Conservation (phyloP, 2,329 filamentous ascomycete species). For the Drechslerella dactyloides region DNA sequence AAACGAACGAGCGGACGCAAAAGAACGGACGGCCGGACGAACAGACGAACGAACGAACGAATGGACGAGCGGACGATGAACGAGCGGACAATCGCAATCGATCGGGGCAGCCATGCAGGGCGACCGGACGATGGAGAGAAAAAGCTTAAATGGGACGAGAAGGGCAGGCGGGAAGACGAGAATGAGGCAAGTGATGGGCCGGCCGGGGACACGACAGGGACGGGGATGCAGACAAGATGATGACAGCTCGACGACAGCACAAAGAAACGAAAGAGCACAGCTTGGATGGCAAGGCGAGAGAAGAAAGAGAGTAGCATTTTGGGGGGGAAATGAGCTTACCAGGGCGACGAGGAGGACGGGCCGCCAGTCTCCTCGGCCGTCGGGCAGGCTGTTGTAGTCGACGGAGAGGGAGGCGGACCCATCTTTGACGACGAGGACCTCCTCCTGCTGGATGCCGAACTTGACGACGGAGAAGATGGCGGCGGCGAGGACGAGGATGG, state of each 20-base stretch:
- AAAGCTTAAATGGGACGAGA: neutral
- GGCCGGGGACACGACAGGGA: constrained; percentile 1
- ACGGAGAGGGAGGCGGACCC: constrained; percentile 27
- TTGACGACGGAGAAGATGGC: constrained; percentile 46
- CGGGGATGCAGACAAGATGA: too few relatives aligned
- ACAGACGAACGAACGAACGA: too few relatives aligned
- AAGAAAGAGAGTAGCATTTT: too few relatives aligned
- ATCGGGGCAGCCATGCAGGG: neutral
- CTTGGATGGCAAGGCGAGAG: neutral
- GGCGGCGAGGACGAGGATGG: constrained; percentile 50
- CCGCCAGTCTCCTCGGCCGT: constrained; percentile 49
- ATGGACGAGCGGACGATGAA: neutral
- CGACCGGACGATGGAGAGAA: constrained; percentile 7
- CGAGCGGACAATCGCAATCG: neutral
- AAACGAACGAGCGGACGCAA: too few relatives aligned
- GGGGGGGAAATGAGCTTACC: too few relatives aligned
- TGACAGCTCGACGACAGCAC: too few relatives aligned
- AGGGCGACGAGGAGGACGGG: constrained; percentile 42
- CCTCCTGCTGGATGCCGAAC: constrained; percentile 47
- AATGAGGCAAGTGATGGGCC: constrained; percentile 3
- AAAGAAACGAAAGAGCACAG: neutral
- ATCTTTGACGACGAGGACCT: constrained; percentile 44
- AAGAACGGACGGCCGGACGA: too few relatives aligned
- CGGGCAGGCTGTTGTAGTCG: constrained; percentile 47
- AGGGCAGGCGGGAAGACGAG: neutral